Percentiles rank a stretch among this genome's conserved stretches.
phyloP scores from a whole-genome alignment of 1,284 basidiomycete species.

The Phlebopus sp. region DNA sequence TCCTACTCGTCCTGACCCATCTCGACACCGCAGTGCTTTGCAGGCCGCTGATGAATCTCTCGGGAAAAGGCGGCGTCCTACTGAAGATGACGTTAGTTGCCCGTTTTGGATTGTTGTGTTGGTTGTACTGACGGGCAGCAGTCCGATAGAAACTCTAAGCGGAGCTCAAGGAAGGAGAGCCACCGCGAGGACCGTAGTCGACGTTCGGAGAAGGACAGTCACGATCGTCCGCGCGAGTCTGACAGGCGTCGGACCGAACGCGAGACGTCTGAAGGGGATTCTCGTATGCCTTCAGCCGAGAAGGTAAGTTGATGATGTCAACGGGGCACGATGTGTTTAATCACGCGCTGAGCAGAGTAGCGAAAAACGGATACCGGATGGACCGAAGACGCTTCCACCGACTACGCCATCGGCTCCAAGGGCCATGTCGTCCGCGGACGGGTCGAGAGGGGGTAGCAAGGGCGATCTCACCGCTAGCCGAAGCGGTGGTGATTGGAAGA shows the following conservation, averaged over 20 bases:
- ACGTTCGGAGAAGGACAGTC: slow-evolving; percentile 66
- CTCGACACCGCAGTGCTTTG: slow-evolving; percentile 48
- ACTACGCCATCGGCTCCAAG: slow-evolving; percentile 69
- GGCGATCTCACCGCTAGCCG: slow-evolving; percentile 36
- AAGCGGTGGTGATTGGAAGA: slow-evolving; percentile 29
- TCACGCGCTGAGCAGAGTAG: slow-evolving; percentile 32
- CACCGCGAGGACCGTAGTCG: slow-evolving; percentile 70
- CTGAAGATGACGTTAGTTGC: slow-evolving; percentile 60
- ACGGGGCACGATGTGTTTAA: slow-evolving; percentile 5
- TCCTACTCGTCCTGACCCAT: slow-evolving; percentile 56
- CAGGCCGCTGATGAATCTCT: slow-evolving; percentile 51
- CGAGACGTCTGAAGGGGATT: slow-evolving; percentile 47
- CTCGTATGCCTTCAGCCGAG: slow-evolving; percentile 47
- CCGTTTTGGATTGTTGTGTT: slow-evolving; percentile 8
- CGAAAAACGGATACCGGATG: slow-evolving; percentile 60
- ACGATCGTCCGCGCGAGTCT: slow-evolving; percentile 62
- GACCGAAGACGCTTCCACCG: slow-evolving; percentile 52
- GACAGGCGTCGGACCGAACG: slow-evolving; percentile 67
- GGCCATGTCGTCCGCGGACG: slow-evolving; percentile 55
- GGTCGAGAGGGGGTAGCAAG: slow-evolving; percentile 37
- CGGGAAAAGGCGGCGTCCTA: slow-evolving; percentile 63
- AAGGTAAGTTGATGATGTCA: slow-evolving; percentile 43
- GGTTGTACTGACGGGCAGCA: slow-evolving; percentile 28
- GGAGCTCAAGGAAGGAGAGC: slow-evolving; percentile 69
- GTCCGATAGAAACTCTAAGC: slow-evolving; percentile 69